A percentile compares a stretch with the other conserved stretches of the same genome.
Conservation (phyloP, 2,329 filamentous ascomycete species). For the Fusarium abutilonis region DNA sequence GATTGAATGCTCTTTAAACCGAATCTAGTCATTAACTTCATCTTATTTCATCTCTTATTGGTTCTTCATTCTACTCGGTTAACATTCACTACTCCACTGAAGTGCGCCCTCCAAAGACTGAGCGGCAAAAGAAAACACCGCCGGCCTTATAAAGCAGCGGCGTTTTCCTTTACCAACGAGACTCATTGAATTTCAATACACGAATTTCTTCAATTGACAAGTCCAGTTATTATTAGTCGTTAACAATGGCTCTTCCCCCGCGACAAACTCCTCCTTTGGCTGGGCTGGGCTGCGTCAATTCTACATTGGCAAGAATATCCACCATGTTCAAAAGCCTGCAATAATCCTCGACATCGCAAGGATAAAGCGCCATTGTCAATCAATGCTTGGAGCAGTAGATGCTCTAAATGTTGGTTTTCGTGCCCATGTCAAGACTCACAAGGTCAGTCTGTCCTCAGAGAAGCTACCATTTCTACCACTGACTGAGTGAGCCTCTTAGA, state of each 20-base stretch:
- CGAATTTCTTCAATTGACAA: no score
- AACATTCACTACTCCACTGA: not conserved
- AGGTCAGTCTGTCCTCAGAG: constrained; percentile 51
- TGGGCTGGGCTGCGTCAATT: constrained; percentile 32
- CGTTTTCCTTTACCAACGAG: no score
- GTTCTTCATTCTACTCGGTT: no score
- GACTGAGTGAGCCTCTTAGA: constrained; percentile 51
- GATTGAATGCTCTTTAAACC: no score
- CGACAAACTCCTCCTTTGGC: constrained; percentile 18
- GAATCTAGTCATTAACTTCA: no score
- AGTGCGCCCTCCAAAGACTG: no score
- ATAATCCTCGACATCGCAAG: constrained; percentile 65
- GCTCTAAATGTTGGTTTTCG: constrained; percentile 64
- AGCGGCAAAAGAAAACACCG: not conserved
- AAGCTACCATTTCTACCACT: accelerated
- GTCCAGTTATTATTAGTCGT: no score
- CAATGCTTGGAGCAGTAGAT: constrained; percentile 63
- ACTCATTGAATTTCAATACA: no score
- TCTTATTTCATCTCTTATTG: no score
- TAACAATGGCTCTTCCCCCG: constrained; percentile 39
- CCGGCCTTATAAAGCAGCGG: no score
- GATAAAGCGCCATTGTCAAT: constrained; percentile 63
- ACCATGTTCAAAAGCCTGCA: constrained; percentile 62
- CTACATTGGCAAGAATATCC: constrained; percentile 43
- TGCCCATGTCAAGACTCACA: constrained; percentile 74